Percentiles rank a stretch among this genome's conserved stretches.
phyloP scores from a whole-genome alignment of 2,329 filamentous ascomycete genomes.

The Trichoderma simmonsii region DNA sequence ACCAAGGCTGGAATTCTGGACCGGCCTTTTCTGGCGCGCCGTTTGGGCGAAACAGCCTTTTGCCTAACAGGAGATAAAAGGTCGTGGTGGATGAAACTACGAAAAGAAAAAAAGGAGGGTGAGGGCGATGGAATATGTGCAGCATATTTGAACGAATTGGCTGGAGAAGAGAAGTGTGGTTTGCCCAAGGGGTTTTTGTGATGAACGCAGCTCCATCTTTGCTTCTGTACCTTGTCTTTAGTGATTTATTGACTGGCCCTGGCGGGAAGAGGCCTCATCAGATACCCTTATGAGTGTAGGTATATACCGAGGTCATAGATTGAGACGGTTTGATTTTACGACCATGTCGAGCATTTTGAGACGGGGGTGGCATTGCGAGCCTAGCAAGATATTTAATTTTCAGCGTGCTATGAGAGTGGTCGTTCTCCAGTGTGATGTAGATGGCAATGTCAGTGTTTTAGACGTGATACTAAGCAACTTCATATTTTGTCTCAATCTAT shows the following conservation, averaged over 20 bases:
- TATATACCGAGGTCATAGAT: constrained; percentile 13
- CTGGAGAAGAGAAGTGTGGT: background rate
- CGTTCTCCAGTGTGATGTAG: background rate
- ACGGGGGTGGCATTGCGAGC: background rate
- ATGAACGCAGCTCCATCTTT: constrained; percentile 12
- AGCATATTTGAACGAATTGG: background rate
- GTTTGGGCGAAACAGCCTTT: constrained; percentile 45
- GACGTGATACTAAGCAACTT: background rate
- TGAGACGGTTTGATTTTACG: constrained; percentile 3
- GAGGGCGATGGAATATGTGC: constrained; percentile 1
- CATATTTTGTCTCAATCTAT: background rate
- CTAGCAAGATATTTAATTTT: background rate
- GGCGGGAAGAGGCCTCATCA: constrained; percentile 16
- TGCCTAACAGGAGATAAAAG: constrained; percentile 45
- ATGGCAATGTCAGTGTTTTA: background rate
- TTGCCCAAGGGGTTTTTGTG: background rate
- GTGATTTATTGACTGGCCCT: constrained; percentile 16
- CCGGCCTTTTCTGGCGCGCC: constrained; percentile 35
- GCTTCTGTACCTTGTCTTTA: constrained; percentile 16
- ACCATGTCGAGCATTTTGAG: background rate
- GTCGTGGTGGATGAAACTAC: background rate
- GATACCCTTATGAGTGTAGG: constrained; percentile 20
- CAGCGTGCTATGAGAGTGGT: background rate
- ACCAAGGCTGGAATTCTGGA: constrained; percentile 51
- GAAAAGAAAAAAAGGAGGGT: background rate